phyloP scores from a whole-genome alignment of 2,329 filamentous ascomycete genomes.

The Colletotrichum spinosum region DNA sequence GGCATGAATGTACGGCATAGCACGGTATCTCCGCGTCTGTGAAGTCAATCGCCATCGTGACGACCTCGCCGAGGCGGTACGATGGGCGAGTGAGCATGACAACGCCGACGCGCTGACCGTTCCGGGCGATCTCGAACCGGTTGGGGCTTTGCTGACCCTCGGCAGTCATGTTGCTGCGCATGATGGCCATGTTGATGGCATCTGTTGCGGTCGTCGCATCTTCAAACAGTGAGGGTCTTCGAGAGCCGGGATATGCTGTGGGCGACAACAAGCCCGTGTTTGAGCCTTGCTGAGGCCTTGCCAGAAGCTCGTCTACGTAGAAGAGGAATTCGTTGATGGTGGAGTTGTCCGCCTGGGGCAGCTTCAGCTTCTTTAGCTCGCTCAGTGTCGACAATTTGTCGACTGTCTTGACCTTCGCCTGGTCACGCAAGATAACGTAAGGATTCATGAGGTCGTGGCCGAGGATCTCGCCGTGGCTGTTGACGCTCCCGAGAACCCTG shows the following conservation, averaged over 20 bases:
- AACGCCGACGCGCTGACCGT: conserved; percentile 90
- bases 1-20: conserved; percentile 84
- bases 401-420: conserved; percentile 74
- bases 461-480: conserved; percentile 86
- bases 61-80: conserved; percentile 88
- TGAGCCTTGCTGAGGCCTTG: conserved; percentile 65
- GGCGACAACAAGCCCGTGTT: conserved; percentile 77
- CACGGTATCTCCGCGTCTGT: conserved; percentile 80
- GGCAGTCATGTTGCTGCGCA: conserved; percentile 79
- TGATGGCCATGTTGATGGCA: conserved; percentile 89
- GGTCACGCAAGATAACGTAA: conserved; percentile 88
- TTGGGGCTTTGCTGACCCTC: conserved; percentile 85
- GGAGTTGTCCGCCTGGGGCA: conserved; percentile 32
- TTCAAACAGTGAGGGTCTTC: conserved; percentile 66
- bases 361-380: conserved; percentile 36
- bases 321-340: conserved; percentile 74
- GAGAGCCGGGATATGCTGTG: conserved; percentile 68
- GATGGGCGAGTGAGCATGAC: conserved; percentile 89
- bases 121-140: conserved; percentile 93
- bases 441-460: conserved; percentile 96
- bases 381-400: conserved; percentile 47
- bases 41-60: conserved; percentile 89
- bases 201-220: conserved; percentile 78
- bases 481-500: conserved; percentile 91
- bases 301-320: conserved; percentile 82